These are phyloP conservation scores for Opeltia flavorubescens DNA, from an alignment of 495 filamentous ascomycete genomes.

Conservation along the genomic window DNA sequence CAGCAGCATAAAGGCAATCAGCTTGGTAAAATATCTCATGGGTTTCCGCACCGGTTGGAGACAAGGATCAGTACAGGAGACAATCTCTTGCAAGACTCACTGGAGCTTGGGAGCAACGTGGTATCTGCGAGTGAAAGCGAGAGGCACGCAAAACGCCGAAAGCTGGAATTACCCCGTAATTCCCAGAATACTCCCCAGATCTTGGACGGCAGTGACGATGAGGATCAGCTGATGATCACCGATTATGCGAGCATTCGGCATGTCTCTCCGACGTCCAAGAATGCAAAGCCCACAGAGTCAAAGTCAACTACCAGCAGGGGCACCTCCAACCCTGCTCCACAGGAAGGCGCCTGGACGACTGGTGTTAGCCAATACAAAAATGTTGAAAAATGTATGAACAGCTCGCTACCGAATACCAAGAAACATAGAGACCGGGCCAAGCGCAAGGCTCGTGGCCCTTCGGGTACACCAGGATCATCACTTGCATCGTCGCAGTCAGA, in stretches of 20 bases:
- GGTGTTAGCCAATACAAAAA: conserved; percentile 1
- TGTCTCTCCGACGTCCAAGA: not conserved
- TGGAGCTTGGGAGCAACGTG: not conserved
- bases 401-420: conserved; percentile 2
- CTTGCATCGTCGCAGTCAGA: not conserved
- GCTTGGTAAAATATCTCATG: too few species aligned
- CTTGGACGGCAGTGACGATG: conserved; percentile 1
- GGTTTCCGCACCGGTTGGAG: too few species aligned
- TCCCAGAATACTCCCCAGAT: conserved; percentile 1
- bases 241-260: not conserved
- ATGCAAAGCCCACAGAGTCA: not conserved
- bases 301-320: not conserved
- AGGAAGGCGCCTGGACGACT: not conserved
- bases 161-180: not conserved
- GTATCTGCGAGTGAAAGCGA: not conserved
- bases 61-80: not conserved
- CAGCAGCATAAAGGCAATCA: too few species aligned
- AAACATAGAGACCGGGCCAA: conserved; percentile 1
- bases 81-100: not conserved
- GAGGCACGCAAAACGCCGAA: not conserved
- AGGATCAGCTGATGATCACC: not conserved
- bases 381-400: conserved; percentile 11
- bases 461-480: not conserved
- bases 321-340: not conserved
- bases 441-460: not conserved